Evolutionary conservation across 164 flowering plant species (phyloP).

Genomic region (Piper betle): DNA sequence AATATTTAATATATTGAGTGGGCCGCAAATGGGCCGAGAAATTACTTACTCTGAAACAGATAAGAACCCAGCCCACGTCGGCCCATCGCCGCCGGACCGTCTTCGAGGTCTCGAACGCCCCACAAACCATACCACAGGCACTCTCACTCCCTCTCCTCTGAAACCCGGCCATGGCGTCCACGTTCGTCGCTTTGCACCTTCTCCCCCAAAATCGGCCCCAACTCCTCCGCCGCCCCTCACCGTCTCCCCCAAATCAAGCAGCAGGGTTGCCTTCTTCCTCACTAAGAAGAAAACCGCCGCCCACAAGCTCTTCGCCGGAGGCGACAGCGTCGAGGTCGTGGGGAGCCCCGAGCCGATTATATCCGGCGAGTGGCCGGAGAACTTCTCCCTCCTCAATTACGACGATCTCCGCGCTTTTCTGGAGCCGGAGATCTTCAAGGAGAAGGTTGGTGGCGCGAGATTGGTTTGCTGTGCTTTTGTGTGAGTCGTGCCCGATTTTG

Average conservation of each 20-base stretch:
- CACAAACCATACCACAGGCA: too few relatives aligned
- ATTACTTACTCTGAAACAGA: too few relatives aligned
- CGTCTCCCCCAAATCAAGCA: background rate
- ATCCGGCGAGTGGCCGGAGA: slow-evolving; percentile 26
- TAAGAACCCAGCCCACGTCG: too few relatives aligned
- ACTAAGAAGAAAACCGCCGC: background rate
- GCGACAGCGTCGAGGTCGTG: slow-evolving; percentile 6
- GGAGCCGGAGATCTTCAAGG: slow-evolving; percentile 24
- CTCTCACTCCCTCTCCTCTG: too few relatives aligned
- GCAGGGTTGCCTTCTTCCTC: background rate
- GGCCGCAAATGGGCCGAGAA: too few relatives aligned
- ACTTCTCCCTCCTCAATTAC: slow-evolving; percentile 24
- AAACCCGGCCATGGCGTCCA: slow-evolving; percentile 6
- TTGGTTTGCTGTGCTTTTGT: background rate
- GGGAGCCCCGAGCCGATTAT: slow-evolving; percentile 16
- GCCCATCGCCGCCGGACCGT: too few relatives aligned
- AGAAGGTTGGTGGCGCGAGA: slow-evolving; percentile 9
- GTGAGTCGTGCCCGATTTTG: background rate
- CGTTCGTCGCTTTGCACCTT: background rate
- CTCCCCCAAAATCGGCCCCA: background rate
- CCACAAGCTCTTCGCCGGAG: slow-evolving; percentile 3
- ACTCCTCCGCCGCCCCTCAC: background rate
- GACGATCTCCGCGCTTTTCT: slow-evolving; percentile 22
- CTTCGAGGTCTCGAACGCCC: too few relatives aligned
- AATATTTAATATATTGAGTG: too few relatives aligned